phyloP scores from a whole-genome alignment of 352 stramenopile genomes.

The Sclerospora graminicola region DNA sequence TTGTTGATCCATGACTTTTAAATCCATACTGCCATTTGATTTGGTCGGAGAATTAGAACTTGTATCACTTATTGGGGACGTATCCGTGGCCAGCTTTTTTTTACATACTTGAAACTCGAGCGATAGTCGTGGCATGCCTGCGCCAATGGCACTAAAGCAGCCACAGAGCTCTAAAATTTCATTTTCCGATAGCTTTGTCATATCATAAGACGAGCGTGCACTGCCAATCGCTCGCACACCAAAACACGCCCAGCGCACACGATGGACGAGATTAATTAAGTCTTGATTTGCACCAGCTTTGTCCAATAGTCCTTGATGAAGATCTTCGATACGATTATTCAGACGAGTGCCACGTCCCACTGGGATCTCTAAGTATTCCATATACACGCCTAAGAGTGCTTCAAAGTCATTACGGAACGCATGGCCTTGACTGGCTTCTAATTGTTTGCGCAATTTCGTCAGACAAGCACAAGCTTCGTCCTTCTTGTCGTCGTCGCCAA shows the following conservation, averaged over 20 bases:
- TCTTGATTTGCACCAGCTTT: conserved; percentile 16
- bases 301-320: conserved; percentile 13
- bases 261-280: conserved; percentile 22
- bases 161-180: conserved; percentile 21
- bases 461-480: conserved; percentile 6
- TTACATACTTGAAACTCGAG: conserved; percentile 18
- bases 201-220: conserved; percentile 11
- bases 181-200: conserved; percentile 13
- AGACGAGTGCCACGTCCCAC: conserved; percentile 11
- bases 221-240: conserved; percentile 21
- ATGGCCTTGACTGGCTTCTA: conserved; percentile 11
- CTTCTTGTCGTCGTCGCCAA: conserved; percentile 8
- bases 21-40: conserved; percentile 11
- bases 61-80: conserved; percentile 4
- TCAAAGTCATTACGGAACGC: conserved; percentile 25
- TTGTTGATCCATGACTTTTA: conserved; percentile 14
- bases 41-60: conserved; percentile 4
- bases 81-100: neutral
- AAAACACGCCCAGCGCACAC: conserved; percentile 19
- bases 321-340: conserved; percentile 24
- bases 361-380: conserved; percentile 17
- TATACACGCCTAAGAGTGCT: conserved; percentile 16
- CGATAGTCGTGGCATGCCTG: conserved; percentile 16
- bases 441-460: conserved; percentile 7
- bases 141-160: conserved; percentile 24